Conservation (phyloP, 257 asterid genomes). For the Handroanthus guayacan region DNA sequence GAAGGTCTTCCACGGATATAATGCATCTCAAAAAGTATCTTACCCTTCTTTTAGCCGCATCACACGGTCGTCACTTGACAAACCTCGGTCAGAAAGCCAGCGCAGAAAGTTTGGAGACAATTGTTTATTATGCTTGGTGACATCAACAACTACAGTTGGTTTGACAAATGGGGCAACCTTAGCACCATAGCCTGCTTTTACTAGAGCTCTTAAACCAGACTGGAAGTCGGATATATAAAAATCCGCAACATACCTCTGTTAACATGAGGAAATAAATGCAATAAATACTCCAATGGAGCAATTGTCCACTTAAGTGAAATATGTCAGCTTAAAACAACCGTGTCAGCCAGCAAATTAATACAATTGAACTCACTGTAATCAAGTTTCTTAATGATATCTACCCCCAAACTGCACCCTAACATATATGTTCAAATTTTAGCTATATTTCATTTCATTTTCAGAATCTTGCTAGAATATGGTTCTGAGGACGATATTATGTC, state of each 20-base stretch:
- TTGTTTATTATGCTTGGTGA: conserved; percentile 52
- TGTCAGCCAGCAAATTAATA: conserved; percentile 1
- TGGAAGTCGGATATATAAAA: conserved; percentile 88
- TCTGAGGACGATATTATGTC: not conserved
- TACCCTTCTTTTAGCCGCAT: conserved; percentile 87
- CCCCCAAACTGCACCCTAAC: not conserved
- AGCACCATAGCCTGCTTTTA: conserved; percentile 85
- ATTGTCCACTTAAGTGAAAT: conserved; percentile 2
- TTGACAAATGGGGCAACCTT: conserved; percentile 79
- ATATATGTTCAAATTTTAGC: not conserved
- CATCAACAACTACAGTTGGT: conserved; percentile 66
- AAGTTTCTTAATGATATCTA: not conserved
- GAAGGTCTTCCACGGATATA: not conserved
- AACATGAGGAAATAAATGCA: conserved; percentile 30
- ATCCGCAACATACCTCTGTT: conserved; percentile 75
- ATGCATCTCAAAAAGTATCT: conserved; percentile 34
- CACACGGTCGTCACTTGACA: conserved; percentile 63
- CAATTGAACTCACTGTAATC: conserved; percentile 3
- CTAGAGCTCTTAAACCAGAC: conserved; percentile 85
- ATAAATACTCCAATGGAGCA: conserved; percentile 18
- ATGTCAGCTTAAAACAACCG: no score
- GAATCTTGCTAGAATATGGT: not conserved
- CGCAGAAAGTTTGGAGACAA: conserved; percentile 61
- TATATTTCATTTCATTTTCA: not conserved
- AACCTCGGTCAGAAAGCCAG: conserved; percentile 77